phyloP scores from a whole-genome alignment of 192 early-diverging fungal species.

The Coemansia reversa region DNA sequence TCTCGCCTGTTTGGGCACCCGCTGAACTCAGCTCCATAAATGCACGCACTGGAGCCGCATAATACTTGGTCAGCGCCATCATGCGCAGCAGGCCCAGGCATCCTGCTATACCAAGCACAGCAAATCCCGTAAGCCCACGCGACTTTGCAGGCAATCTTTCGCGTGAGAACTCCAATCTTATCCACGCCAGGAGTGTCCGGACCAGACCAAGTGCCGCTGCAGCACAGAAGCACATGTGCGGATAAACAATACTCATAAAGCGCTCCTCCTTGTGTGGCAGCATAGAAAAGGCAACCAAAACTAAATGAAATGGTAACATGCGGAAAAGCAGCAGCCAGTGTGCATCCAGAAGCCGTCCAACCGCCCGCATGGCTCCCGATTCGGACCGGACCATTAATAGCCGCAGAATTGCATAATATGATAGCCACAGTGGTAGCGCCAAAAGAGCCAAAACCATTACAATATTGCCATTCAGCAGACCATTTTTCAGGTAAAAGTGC shows the following conservation, averaged over 20 bases:
- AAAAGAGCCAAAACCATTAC: conserved; percentile 71
- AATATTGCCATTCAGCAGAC: conserved; percentile 87
- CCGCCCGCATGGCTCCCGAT: not conserved
- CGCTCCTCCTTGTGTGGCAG: conserved; percentile 99
- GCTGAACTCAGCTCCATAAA: conserved; percentile 56
- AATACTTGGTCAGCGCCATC: conserved; percentile 65
- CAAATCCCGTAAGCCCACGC: conserved; percentile 18
- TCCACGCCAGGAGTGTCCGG: conserved; percentile 46
- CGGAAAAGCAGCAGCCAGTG: conserved; percentile 56
- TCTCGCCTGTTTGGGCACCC: not conserved
- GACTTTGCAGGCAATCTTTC: not conserved
- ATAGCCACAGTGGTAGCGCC: conserved; percentile 61
- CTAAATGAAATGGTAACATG: conserved; percentile 70
- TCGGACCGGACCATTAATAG: not conserved
- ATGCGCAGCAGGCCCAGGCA: conserved; percentile 69
- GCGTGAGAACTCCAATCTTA: not conserved
- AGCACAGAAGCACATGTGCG: conserved; percentile 78
- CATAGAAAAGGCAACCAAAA: conserved; percentile 72
- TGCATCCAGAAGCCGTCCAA: not conserved
- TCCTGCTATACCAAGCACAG: conserved; percentile 48
- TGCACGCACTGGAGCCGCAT: conserved; percentile 68
- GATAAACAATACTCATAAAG: conserved; percentile 91
- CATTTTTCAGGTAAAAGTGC: conserved; percentile 90
- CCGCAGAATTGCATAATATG: conserved; percentile 4
- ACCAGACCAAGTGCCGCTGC: conserved; percentile 62